These are phyloP conservation scores for Castanea crenata DNA, from an alignment of 306 rosid genomes.

Conservation along the genomic window DNA sequence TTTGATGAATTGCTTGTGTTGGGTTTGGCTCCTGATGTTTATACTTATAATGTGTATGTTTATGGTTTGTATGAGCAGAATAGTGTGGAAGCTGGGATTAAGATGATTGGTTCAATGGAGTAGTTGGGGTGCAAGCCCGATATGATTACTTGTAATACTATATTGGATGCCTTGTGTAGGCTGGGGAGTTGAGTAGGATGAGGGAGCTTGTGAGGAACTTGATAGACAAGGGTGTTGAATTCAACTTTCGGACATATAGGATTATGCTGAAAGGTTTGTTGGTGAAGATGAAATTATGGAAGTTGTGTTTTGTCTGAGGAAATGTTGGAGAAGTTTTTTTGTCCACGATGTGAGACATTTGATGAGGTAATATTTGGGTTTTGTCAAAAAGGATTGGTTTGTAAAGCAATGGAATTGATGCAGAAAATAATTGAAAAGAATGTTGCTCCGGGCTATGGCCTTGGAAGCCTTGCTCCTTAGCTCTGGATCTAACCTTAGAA, in stretches of 20 bases:
- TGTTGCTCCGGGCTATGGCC: conserved; percentile 50
- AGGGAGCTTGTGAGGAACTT: conserved; percentile 51
- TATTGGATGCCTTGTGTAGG: conserved; percentile 49
- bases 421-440: conserved; percentile 36
- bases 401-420: conserved; percentile 51
- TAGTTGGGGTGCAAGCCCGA: conserved; percentile 66
- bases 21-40: conserved; percentile 68
- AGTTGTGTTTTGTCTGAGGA: conserved; percentile 54
- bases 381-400: conserved; percentile 51
- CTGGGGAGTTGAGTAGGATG: conserved; percentile 38
- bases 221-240: conserved; percentile 51
- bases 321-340: conserved; percentile 51
- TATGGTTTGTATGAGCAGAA: conserved; percentile 69
- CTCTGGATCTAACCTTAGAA: conserved; percentile 23
- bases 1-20: conserved; percentile 76
- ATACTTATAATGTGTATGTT: conserved; percentile 66
- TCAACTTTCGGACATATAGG: conserved; percentile 51
- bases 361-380: conserved; percentile 51
- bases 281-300: conserved; percentile 49
- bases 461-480: conserved; percentile 61
- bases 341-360: conserved; percentile 46
- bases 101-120: conserved; percentile 56
- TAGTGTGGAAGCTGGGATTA: conserved; percentile 42
- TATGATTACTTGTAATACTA: conserved; percentile 63
- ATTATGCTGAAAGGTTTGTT: conserved; percentile 58